Evolutionary conservation across 768 basidiomycete species (phyloP), one percentile per base, ranked within the genome.

Genomic region (Leucocoprinus leucothites): DNA sequence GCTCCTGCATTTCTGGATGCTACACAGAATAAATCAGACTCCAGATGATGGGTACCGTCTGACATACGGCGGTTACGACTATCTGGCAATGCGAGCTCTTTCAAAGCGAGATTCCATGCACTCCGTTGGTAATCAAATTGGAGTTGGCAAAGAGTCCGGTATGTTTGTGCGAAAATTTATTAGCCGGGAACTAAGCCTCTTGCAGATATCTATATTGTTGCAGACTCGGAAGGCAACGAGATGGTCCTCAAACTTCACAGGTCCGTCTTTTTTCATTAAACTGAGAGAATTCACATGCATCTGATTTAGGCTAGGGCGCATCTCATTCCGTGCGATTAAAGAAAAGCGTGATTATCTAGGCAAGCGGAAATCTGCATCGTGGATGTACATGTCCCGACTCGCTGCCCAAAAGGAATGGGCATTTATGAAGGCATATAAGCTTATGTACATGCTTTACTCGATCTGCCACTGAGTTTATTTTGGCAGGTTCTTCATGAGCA

Each of bases 371-470:
- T 91, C 89, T 16, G 96, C 97, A 0, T 92, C 92, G 16, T 99
- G 97, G 97, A 97, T 98, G 94, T 98, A 98, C 72, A 92, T 99
- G 91, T 95, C 93, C 19, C 82, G 97, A 19, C 72, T 99, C 44
- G 89, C 95, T 16, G 97, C 97, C 8, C 89, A 96, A 73, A 98
- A 98, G 67, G 97, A 99, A 68, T 99, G 87, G 82, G 93, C 92
- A 1, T 99, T 98, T 69, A 96, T 99, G 92, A 98, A 97, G 80
- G 96, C 93, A 46, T 24, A 61, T 54, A 4, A 28, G 31, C 11
- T 11, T 31, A 31, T 5, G 5, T 5, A 31, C 6, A 11, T 11
- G 31, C 31, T 31, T 11, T 31, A 38, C 11, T 31, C 31, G 31
- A 31, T 31, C 11, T 5, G 31, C 31, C 11, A 31, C 5, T 11